Conservation (phyloP, 129 eudicot species). For the Pulicaria dysenterica region DNA sequence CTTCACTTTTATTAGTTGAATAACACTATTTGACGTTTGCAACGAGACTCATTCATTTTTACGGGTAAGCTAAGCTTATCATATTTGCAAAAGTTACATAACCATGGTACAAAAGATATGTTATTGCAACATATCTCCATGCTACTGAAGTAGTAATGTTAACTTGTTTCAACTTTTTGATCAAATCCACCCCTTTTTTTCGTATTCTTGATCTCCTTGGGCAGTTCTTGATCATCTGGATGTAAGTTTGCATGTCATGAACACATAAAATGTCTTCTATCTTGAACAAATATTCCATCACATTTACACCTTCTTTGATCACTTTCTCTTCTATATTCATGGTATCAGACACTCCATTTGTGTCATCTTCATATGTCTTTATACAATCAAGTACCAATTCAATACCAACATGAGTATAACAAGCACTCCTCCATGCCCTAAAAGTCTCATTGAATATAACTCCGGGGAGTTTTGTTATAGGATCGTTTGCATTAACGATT, state of each 20-base stretch:
- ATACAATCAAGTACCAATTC: constrained; percentile 40
- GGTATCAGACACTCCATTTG: background rate
- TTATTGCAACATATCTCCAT: constrained; percentile 41
- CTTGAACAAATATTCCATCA: constrained; percentile 41
- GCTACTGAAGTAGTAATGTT: constrained; percentile 7
- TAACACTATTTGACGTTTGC: background rate
- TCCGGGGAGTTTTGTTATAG: constrained; percentile 62
- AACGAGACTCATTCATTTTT: background rate
- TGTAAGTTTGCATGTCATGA: constrained; percentile 63
- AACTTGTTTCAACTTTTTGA: constrained; percentile 36
- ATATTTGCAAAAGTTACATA: constrained; percentile 28
- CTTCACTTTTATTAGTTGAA: too few species aligned
- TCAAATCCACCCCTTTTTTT: constrained; percentile 19
- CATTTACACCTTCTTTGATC: constrained; percentile 13
- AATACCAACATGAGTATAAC: constrained; percentile 67
- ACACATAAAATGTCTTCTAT: constrained; percentile 59
- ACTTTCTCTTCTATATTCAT: background rate
- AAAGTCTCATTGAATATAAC: constrained; percentile 50
- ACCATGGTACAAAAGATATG: constrained; percentile 37
- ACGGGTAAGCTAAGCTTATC: constrained; percentile 21
- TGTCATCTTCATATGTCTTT: constrained; percentile 24
- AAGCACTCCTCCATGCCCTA: constrained; percentile 49
- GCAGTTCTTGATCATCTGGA: constrained; percentile 47
- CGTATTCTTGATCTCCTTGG: constrained; percentile 32
- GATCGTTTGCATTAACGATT: constrained; percentile 56